Evolutionary conservation across 352 stramenopile species (phyloP).

Genomic region (Pythium folliculosum): DNA sequence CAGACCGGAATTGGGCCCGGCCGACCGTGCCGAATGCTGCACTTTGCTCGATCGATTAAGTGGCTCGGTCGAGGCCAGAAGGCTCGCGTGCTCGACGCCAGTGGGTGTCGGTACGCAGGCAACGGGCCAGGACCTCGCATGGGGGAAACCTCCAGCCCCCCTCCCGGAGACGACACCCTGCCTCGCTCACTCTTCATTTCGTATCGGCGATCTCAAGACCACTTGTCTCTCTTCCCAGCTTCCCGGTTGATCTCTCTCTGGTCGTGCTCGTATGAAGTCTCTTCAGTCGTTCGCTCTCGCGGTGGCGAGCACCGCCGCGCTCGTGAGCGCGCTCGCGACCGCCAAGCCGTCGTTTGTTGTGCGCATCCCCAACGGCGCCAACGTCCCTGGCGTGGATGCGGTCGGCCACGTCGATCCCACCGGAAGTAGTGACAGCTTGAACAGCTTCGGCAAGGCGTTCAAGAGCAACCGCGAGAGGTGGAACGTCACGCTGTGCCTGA

Average conservation of each 20-base stretch:
- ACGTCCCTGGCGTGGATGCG: slow-evolving; percentile 17
- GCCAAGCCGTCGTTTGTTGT: slow-evolving; percentile 25
- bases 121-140: neutral
- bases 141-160: neutral
- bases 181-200: neutral
- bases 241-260: neutral
- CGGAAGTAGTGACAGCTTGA: slow-evolving; percentile 12
- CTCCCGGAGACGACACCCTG: neutral
- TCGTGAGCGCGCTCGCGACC: neutral
- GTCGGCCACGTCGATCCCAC: slow-evolving; percentile 25
- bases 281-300: neutral
- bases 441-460: slow-evolving; percentile 50
- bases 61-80: no score
- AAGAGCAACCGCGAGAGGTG: slow-evolving; percentile 31
- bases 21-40: no score
- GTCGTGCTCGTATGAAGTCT: neutral
- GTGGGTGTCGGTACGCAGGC: no score
- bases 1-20: no score
- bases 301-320: neutral
- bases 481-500: slow-evolving; percentile 35
- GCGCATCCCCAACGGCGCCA: slow-evolving; percentile 34
- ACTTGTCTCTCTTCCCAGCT: neutral
- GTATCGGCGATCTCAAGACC: neutral
- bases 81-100: no score
- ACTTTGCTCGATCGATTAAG: no score